phyloP scores from a whole-genome alignment of 2,329 filamentous ascomycete species.

The Metarhizium robertsii region DNA sequence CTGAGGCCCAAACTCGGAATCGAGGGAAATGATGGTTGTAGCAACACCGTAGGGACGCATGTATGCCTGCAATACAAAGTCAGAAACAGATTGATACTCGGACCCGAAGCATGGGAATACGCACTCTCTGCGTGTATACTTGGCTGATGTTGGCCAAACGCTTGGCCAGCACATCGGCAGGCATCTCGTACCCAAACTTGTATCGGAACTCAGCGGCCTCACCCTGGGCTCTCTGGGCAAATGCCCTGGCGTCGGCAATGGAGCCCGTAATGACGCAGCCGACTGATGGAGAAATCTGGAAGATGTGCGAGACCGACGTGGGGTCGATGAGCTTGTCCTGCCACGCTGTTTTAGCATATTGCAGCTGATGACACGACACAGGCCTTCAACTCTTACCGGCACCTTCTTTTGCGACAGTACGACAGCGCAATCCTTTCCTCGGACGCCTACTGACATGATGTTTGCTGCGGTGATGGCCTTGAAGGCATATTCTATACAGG shows the following conservation, averaged over 20 bases:
- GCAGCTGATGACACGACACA: background rate
- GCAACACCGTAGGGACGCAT: constrained; percentile 97
- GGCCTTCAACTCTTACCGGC: constrained; percentile 55
- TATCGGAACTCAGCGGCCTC: constrained; percentile 98
- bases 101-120: constrained; percentile 10
- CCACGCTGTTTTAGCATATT: constrained; percentile 1
- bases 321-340: constrained; percentile 99
- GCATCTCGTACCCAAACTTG: constrained; percentile 99
- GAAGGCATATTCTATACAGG: constrained; percentile 88
- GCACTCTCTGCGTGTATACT: constrained; percentile 93
- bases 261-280: constrained; percentile 98
- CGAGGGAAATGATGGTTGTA: constrained; percentile 87
- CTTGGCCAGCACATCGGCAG: constrained; percentile 93
- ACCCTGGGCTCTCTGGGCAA: constrained; percentile 82
- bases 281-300: constrained; percentile 90
- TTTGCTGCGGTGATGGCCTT: constrained; percentile 99
- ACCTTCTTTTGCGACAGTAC: constrained; percentile 99
- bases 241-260: constrained; percentile 92
- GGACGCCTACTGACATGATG: constrained; percentile 93
- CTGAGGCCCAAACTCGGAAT: constrained; percentile 85
- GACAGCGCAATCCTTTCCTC: constrained; percentile 94
- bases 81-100: background rate
- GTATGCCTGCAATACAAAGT: constrained; percentile 52
- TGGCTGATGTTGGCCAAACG: constrained; percentile 97
- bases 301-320: constrained; percentile 92